Evolutionary conservation across 2,329 filamentous ascomycete species (phyloP), one percentile per base, ranked within the genome.

Genomic region (Plectosphaerella plurivora): DNA sequence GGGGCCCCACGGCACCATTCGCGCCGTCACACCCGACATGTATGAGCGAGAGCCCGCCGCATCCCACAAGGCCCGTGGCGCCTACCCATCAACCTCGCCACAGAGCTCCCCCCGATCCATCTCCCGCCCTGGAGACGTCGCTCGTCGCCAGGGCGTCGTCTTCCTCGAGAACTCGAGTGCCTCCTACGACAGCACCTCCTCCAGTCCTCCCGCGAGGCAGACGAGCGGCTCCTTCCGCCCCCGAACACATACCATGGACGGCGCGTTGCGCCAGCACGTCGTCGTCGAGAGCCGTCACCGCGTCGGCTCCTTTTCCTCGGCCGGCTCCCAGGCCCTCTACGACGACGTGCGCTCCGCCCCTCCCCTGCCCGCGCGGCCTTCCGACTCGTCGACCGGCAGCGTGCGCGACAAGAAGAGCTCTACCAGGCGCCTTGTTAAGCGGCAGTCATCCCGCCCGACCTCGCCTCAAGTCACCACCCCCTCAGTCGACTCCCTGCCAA

Each of bases 281-380:
- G 65, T 64, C 16, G 53, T 65, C 36, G 79, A 83, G 53, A 76
- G 72, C 59, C 79, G 87, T 49, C 81, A 85, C 60, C 79, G 87
- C 49, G 81, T 90, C 44, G 85, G 87, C 48, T 90, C 87, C 25
- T 82, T 90, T 60, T 85, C 87, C 59, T 86, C 85, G 36, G 77
- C 83, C 8, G 71, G 76, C 4, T 79, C 83, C 5, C 74, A 81
- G 47, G 73, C 76, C 48, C 74, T 78, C 47, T 69, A 76, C 53
- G 77, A 81, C 20, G 78, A 81, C 41, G 69, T 73, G 52, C 74
- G 71, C 51, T 58, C 68, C 18, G 63, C 71, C 20, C 63, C 69
- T 22, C 67, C 71, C n/a, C 37, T 50, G 15, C 64, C 69, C 11
- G 4, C 41, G 10, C n/a, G 41, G 41, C 41, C 41, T 5, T 44